Base-by-base conservation (phyloP, 176 grass and related monocot species). In the Hsuehochloa calcarea region DNA sequence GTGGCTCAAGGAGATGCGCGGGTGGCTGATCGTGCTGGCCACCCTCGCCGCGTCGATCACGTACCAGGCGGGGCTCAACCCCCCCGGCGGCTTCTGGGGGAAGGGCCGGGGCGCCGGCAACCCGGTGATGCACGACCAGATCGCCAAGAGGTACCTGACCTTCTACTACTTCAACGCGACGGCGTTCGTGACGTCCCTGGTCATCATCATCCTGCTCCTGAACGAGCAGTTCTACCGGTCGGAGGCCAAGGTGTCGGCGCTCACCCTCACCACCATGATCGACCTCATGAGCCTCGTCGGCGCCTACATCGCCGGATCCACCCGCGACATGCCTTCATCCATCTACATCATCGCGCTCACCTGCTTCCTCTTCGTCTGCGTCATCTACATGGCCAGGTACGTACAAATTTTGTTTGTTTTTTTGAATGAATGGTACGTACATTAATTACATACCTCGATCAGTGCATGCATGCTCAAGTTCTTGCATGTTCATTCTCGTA, bases 1-100 rank as follows among this genome's bases (percentile, higher is more conserved):
- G 54, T 92, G 90, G 90, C 27, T 86, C 40, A 81, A 78, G 55
- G 72, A 89, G 37, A 92, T 92, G 90, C 87, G 83, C 20, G 87
- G 90, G 59, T 83, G 83, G 83, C 76, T 92, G 64, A 83, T 92
- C 22, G 72, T 90, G 14, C 64, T 90, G 0, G 81, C 91, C 14
- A 80, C 74, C 27, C 26, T 90, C 5, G 84, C 84, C 3, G 84
- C 91, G 7, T 87, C 75, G 0, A 23, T 87, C 22, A 87, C 84
- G 20, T 90, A 90, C 82, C 25, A 81, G 25, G 70, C 69, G 2
- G 84, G 91, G 19, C 80, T 92, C 3, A 90, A 71, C 63, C 91
- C 84, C 3, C 91, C 88, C 0, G 80, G 88, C 0, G 80, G 88
- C 10, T 85, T 85, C 39, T 92, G 84, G 87, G 86, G 86, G 87